phyloP scores from a whole-genome alignment of 306 rosid species.

The Alnus rubra region DNA sequence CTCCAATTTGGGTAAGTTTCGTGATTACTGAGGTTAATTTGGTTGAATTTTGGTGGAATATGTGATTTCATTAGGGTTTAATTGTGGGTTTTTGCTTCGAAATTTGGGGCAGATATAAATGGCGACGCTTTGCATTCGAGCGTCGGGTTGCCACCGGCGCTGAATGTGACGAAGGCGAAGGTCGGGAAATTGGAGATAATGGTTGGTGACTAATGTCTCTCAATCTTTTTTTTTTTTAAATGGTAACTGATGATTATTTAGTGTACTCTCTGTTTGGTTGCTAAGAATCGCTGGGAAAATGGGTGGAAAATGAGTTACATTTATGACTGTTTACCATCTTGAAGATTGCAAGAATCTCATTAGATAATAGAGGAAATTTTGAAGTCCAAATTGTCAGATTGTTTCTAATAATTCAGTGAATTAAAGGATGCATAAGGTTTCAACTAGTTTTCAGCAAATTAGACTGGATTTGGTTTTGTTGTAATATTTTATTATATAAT shows the following conservation, averaged over 20 bases:
- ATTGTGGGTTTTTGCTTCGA: slow-evolving; percentile 21
- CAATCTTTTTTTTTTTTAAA: background rate
- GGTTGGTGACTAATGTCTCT: slow-evolving; percentile 44
- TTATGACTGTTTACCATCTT: background rate
- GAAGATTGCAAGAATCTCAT: background rate
- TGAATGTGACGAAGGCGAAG: slow-evolving; percentile 75
- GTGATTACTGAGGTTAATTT: slow-evolving; percentile 7
- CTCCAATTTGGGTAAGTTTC: slow-evolving; percentile 65
- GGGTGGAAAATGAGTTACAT: slow-evolving; percentile 6
- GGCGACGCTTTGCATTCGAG: slow-evolving; percentile 97
- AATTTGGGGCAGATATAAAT: slow-evolving; percentile 60
- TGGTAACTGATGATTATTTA: background rate
- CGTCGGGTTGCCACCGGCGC: slow-evolving; percentile 86
- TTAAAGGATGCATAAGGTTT: too few relatives aligned
- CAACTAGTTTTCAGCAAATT: background rate
- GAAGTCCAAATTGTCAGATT: background rate
- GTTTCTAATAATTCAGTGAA: background rate
- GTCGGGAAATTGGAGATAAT: slow-evolving; percentile 81
- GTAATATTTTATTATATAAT: slow-evolving; percentile 22
- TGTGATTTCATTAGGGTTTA: background rate
- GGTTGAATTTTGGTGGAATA: background rate
- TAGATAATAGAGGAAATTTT: background rate
- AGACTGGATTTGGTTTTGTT: background rate
- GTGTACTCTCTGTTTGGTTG: background rate
- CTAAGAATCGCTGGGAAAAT: slow-evolving; percentile 22